A percentile compares a stretch with the other conserved stretches of the same genome.
Evolutionary conservation across 139 green algal genomes (phyloP).

Genomic region (Raphidocelis subcapitata): DNA sequence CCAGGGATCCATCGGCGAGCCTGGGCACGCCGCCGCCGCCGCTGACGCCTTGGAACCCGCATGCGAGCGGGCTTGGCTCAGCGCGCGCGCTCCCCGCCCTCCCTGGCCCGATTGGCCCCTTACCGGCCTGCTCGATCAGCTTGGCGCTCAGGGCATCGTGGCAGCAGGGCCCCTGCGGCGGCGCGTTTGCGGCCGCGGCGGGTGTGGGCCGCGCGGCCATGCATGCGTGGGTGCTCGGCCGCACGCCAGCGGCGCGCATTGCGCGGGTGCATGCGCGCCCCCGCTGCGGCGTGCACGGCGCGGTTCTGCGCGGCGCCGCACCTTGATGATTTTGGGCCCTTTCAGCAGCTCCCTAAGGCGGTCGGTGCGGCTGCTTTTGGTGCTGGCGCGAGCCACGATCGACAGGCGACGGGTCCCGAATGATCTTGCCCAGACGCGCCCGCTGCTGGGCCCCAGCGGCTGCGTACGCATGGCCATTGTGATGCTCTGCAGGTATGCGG

Average conservation of each 20-base stretch:
- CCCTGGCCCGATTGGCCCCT: too few relatives aligned
- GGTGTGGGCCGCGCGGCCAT: too few relatives aligned
- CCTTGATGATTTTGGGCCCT: conserved; percentile 23
- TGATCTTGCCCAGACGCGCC: too few relatives aligned
- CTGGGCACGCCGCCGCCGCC: too few relatives aligned
- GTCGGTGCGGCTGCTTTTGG: conserved; percentile 21
- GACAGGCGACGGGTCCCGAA: too few relatives aligned
- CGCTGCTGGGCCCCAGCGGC: too few relatives aligned
- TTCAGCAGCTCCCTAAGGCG: conserved; percentile 20
- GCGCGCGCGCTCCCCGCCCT: too few relatives aligned
- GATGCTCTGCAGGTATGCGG: too few relatives aligned
- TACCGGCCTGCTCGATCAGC: conserved; percentile 78
- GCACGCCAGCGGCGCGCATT: background rate
- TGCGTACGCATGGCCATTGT: too few relatives aligned
- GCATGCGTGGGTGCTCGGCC: background rate
- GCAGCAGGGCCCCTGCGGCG: conserved; percentile 69
- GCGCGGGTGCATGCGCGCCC: background rate
- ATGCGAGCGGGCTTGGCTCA: background rate
- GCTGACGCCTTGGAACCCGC: background rate
- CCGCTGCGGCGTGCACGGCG: background rate
- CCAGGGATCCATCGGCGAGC: background rate
- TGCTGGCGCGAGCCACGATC: too few relatives aligned
- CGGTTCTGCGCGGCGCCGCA: background rate
- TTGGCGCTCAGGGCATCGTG: conserved; percentile 78
- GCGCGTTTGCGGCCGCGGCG: background rate